phyloP scores from a whole-genome alignment of 2,329 filamentous ascomycete genomes.

The Diaporthe helianthi region DNA sequence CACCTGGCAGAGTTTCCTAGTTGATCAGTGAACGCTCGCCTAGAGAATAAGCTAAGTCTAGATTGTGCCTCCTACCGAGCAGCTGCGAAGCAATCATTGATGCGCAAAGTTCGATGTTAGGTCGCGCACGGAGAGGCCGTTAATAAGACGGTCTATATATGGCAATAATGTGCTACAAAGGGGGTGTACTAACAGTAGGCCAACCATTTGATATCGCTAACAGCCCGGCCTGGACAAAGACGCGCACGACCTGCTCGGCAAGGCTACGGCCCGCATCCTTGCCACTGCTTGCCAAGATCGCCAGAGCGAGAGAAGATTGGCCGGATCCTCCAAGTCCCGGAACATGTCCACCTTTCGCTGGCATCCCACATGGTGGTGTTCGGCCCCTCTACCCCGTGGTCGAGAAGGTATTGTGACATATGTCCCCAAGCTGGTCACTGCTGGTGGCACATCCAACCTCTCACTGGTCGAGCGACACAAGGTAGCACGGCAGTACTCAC shows the following conservation, averaged over 20 bases:
- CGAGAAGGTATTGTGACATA: background rate
- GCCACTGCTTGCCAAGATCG: constrained; percentile 2
- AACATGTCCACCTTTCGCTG: background rate
- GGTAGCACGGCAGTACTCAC: constrained; percentile 5
- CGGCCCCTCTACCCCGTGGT: background rate
- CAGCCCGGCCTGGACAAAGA: constrained; percentile 4
- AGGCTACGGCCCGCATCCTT: constrained; percentile 7
- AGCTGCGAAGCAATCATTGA: too few species aligned
- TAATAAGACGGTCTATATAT: background rate
- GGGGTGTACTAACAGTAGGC: background rate
- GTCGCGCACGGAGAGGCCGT: background rate
- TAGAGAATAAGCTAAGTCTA: background rate
- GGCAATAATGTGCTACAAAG: background rate
- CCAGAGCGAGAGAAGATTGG: background rate
- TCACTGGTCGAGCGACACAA: background rate
- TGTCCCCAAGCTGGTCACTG: background rate
- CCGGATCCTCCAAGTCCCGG: constrained; percentile 19
- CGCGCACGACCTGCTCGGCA: background rate
- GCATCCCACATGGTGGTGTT: background rate
- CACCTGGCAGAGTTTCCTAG: background rate
- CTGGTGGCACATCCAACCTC: background rate
- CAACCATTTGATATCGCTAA: background rate
- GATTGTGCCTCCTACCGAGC: background rate
- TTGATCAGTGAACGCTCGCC: background rate
- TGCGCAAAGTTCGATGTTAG: background rate